phyloP scores from a whole-genome alignment of 1,284 basidiomycete genomes.

The Sporisorium iseilematis-ciliati region DNA sequence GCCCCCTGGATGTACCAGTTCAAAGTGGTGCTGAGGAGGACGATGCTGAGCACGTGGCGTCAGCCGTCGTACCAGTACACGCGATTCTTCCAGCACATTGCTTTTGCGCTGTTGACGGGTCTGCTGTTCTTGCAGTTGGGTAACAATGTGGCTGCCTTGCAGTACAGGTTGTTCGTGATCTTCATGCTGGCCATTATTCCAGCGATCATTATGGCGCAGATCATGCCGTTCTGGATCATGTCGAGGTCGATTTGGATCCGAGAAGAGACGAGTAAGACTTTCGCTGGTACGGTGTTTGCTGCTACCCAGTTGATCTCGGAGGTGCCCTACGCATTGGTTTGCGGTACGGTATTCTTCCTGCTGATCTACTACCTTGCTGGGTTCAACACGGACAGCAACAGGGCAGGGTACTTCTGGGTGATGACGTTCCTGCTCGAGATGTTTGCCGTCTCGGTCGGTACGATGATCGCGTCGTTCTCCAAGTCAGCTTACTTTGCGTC shows the following conservation, averaged over 20 bases:
- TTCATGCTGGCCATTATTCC: constrained; percentile 75
- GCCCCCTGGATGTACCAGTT: constrained; percentile 85
- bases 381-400: constrained; percentile 72
- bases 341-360: constrained; percentile 50
- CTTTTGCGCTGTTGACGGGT: constrained; percentile 82
- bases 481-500: constrained; percentile 77
- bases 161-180: constrained; percentile 85
- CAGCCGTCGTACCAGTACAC: constrained; percentile 73
- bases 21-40: constrained; percentile 79
- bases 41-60: constrained; percentile 73
- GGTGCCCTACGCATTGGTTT: constrained; percentile 79
- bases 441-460: constrained; percentile 56
- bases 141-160: constrained; percentile 78
- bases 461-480: constrained; percentile 72
- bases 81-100: constrained; percentile 76
- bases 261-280: constrained; percentile 63
- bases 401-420: constrained; percentile 81
- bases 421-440: constrained; percentile 64
- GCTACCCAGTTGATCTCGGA: constrained; percentile 68
- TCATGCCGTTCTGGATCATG: constrained; percentile 87
- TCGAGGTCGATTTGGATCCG: constrained; percentile 73
- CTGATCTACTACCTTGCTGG: constrained; percentile 75
- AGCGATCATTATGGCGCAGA: constrained; percentile 81
- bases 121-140: constrained; percentile 86
- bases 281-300: constrained; percentile 68